A percentile compares a stretch with the other conserved stretches of the same genome.
Evolutionary conservation across 2,329 filamentous ascomycete species (phyloP).

Genomic region (Fusarium sp.): DNA sequence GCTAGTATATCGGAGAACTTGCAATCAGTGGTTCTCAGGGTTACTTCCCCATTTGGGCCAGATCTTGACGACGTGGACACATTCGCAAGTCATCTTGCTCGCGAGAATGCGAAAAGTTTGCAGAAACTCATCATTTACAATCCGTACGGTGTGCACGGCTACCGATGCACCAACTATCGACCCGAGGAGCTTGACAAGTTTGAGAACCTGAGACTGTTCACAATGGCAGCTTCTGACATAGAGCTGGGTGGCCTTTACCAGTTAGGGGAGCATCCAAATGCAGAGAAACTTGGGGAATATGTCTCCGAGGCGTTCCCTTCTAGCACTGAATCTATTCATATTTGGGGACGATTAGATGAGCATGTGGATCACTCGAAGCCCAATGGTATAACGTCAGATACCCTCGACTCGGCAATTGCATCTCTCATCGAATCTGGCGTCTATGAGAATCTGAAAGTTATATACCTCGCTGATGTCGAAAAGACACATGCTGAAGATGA

Average conservation of each 20-base stretch:
- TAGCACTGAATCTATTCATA: constrained; percentile 13
- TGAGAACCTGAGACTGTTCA: neutral
- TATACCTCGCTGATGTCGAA: constrained; percentile 30
- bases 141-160: neutral
- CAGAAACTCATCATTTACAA: constrained; percentile 25
- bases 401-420: constrained; percentile 11
- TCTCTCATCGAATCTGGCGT: constrained; percentile 3
- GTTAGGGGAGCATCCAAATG: accelerated
- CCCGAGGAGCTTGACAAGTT: neutral
- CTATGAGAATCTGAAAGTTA: constrained; percentile 5
- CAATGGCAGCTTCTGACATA: constrained; percentile 1
- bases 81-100: neutral
- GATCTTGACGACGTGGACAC: neutral
- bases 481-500: neutral
- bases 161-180: neutral
- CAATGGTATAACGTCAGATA: neutral
- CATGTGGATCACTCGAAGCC: accelerated
- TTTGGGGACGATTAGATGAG: neutral
- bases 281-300: neutral
- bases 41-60: accelerated
- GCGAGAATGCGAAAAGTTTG: neutral
- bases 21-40: constrained; percentile 4
- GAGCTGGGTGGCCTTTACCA: neutral
- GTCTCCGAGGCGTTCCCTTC: neutral
- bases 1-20: neutral